These are phyloP conservation scores for Anisogramma anomala DNA, from an alignment of 2,329 filamentous ascomycete species.

Conservation along the genomic window DNA sequence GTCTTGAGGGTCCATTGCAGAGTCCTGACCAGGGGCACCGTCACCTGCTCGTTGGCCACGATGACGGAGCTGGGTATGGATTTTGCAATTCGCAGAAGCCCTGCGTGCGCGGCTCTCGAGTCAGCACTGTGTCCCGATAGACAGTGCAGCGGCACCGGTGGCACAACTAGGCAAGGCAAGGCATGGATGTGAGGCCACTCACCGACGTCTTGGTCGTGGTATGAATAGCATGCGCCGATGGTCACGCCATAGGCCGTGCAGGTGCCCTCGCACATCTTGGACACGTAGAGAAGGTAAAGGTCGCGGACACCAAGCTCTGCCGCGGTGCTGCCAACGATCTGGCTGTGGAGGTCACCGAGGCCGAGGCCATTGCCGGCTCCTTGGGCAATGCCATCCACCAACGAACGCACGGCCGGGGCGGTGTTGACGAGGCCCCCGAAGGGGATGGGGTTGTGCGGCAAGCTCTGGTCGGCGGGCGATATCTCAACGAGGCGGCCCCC, in stretches of 20 bases:
- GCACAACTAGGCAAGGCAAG: neutral
- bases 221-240: constrained; percentile 12
- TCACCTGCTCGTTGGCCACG: constrained; percentile 16
- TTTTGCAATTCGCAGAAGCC: constrained; percentile 16
- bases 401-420: constrained; percentile 10
- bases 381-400: constrained; percentile 15
- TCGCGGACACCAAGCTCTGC: constrained; percentile 16
- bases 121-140: neutral
- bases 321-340: constrained; percentile 17
- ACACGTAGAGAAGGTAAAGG: constrained; percentile 16
- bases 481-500: constrained; percentile 15
- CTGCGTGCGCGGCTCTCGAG: constrained; percentile 1
- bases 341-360: constrained; percentile 17
- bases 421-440: constrained; percentile 11
- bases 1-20: constrained; percentile 13
- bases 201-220: constrained; percentile 8
- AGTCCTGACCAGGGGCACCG: constrained; percentile 16
- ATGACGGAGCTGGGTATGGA: constrained; percentile 17
- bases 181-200: neutral
- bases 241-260: constrained; percentile 7
- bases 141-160: too few species aligned
- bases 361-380: constrained; percentile 13
- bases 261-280: constrained; percentile 17
- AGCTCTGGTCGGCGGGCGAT: constrained; percentile 6
- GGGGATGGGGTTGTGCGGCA: constrained; percentile 8